Evolutionary conservation across 2,329 filamentous ascomycete genomes (phyloP), one percentile per base, ranked within the genome.

Genomic region (Hymenoscyphus fraxineus): DNA sequence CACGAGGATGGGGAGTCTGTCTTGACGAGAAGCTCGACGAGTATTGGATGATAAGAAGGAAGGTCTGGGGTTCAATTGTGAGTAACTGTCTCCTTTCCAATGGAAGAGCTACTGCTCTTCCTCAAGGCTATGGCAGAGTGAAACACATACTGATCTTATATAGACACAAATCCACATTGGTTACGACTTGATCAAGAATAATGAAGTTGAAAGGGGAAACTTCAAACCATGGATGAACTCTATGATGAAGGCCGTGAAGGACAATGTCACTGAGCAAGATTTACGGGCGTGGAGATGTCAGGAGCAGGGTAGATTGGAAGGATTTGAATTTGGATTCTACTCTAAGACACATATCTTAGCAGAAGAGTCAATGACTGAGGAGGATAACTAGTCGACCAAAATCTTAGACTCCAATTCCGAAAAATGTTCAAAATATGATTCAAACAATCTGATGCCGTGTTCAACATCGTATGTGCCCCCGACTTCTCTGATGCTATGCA

Each of bases 401-500:
- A 98, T 94, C 77, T 86, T 94, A 69, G 85, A 82, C 80, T 97
- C 92, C 71, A 97, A 76, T 68, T 86, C 85, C n/a, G 90, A 90
- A 76, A 93, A 99, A 74, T 90, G 85, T 70, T 89, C 83, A 76
- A 96, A 93, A 79, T 97, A 99, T 70, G 89, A 87, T 69, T 90
- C 87, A 77, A 99, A 98, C 61, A 99, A 77, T 73, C 89, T 88
- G 68, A 97, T 88, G 0, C 91, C 91, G 78, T 95, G 86, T 71
- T 90, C 91, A 0, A 98, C 90, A 78, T 99, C 94, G 72, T 93
- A 86, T 1, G 89, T 87, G 47, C 95, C 95, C 31, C 91, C 91
- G 55, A 92, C 97, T 82, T 98, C 95, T 62, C 95, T 88, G 74
- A 97, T 97, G 75, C 91, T 95, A 79, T 98, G 94, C 95, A 98